Evolutionary conservation across 768 basidiomycete genomes (phyloP), one percentile per base, ranked within the genome.

Genomic region (Serendipita sp.): DNA sequence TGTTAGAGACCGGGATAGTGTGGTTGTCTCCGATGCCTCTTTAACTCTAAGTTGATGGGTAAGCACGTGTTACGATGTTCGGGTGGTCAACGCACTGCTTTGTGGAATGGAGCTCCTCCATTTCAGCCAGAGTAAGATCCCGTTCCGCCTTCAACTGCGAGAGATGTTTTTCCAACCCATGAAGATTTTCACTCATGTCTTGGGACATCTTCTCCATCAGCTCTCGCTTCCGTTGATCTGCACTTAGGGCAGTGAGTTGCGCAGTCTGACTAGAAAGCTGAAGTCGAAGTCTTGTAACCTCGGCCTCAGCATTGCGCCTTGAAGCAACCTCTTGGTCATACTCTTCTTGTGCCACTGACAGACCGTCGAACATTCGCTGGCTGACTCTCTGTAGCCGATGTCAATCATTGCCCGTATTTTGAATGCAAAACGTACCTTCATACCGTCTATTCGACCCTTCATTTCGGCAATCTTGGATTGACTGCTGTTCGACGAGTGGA

Each of bases 271-370:
- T 91, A 64, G 92, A 88, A 23, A 98, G 78, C 62, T 94, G 79
- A 34, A 91, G 84, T 46, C 90, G 78, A 29, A 99, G 76, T 45
- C 88, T 81, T 27, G 87, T 86, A 65, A 97, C 88, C 75, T 97
- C 93, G 0, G 89, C 86, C 74, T 98, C 93, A 0, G 90, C 88
- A 67, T 97, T 93, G 16, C 90, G 83, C 18, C 95, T 82, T 23
- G 86, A 83, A 64, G 88, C 85, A 40, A 93, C 79, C 73, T 98
- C 96, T 62, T 83, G 83, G 71, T 97, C 94, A 71, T 95, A 97
- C 71, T 98, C 96, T 46, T 87, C 86, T 69, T 93, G 89, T 1
- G 95, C 93, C 29, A 94, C 92, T 0, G 85, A 86, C 45, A 99
- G 77, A 45, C 96, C 96, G 66, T 93, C 88, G 64, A 93, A 88